A percentile compares a stretch with the other conserved stretches of the same genome.
These are phyloP conservation scores for Neofusicoccum parvum DNA, from an alignment of 2,329 filamentous ascomycete genomes.

Conservation along the genomic window DNA sequence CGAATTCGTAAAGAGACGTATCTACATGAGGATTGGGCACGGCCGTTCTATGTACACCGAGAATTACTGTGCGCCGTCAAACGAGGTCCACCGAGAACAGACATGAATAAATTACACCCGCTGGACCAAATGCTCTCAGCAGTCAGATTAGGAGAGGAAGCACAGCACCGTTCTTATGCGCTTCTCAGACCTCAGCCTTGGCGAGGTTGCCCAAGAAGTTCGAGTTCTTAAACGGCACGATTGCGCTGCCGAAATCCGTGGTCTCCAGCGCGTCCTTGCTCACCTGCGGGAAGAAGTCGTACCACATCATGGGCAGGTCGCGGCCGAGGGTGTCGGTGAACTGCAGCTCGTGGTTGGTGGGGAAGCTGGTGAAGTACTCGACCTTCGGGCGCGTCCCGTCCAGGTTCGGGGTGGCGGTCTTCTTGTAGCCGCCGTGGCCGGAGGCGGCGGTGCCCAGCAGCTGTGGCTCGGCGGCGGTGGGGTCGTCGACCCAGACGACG, in stretches of 20 bases:
- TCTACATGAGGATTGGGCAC: too few species aligned
- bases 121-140: too few species aligned
- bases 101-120: too few species aligned
- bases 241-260: slow-evolving; percentile 51
- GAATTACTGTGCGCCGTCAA: too few species aligned
- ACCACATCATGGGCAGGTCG: slow-evolving; percentile 51
- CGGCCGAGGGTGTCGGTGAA: slow-evolving; percentile 45
- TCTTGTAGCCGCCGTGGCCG: slow-evolving; percentile 54
- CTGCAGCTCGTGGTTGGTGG: slow-evolving; percentile 51
- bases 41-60: too few species aligned
- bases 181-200: too few species aligned
- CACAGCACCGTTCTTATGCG: too few species aligned
- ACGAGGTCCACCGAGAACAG: too few species aligned
- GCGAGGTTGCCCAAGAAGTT: slow-evolving; percentile 52
- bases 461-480: slow-evolving; percentile 40
- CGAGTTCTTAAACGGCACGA: slow-evolving; percentile 51
- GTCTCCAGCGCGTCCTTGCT: slow-evolving; percentile 48
- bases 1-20: too few species aligned
- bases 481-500: slow-evolving; percentile 53
- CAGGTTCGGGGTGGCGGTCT: slow-evolving; percentile 42
- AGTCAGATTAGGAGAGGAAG: too few species aligned
- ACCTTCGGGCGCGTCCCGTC: slow-evolving; percentile 49
- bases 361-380: slow-evolving; percentile 52
- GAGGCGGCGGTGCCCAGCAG: slow-evolving; percentile 55
- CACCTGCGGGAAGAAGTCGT: slow-evolving; percentile 50